Percentiles rank a stretch among this genome's conserved stretches.
phyloP scores from a whole-genome alignment of 805 yeast genomes.

The Saturnispora hagleri region DNA sequence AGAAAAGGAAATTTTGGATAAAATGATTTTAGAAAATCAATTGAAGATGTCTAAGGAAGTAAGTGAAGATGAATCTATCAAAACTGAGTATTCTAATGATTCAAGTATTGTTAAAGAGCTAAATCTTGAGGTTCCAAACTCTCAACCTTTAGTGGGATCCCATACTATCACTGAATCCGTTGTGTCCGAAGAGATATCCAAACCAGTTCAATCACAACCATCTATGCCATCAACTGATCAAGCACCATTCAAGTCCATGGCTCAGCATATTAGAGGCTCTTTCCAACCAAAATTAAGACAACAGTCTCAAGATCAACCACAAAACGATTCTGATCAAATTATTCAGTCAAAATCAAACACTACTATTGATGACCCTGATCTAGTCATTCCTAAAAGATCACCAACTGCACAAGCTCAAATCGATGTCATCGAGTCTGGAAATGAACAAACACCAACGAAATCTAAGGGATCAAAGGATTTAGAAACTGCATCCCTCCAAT shows the following conservation, averaged over 20 bases:
- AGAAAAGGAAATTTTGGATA: slow-evolving; percentile 23
- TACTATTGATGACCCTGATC: background rate
- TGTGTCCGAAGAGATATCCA: background rate
- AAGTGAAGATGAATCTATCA: slow-evolving; percentile 1
- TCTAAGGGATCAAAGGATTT: background rate
- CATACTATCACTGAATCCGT: background rate
- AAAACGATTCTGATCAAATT: background rate
- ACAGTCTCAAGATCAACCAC: background rate
- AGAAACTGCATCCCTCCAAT: background rate
- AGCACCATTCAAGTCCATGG: slow-evolving; percentile 26
- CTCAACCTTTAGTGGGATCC: background rate
- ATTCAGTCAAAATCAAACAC: background rate
- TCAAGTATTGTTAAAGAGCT: background rate
- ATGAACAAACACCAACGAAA: background rate
- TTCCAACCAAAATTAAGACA: slow-evolving; percentile 9
- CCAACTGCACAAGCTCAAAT: slow-evolving; percentile 10
- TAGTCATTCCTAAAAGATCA: slow-evolving; percentile 28
- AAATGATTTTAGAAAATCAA: slow-evolving; percentile 17
- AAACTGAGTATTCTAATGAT: slow-evolving; percentile 3
- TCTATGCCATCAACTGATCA: background rate
- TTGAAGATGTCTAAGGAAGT: slow-evolving; percentile 10
- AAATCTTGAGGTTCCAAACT: background rate
- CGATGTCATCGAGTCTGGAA: slow-evolving; percentile 2
- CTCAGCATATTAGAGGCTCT: slow-evolving; percentile 36
- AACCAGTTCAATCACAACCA: background rate